A percentile compares a stretch with the other conserved stretches of the same genome.
These are phyloP conservation scores for Populus alba DNA, from an alignment of 345 rosid species.

Conservation along the genomic window DNA sequence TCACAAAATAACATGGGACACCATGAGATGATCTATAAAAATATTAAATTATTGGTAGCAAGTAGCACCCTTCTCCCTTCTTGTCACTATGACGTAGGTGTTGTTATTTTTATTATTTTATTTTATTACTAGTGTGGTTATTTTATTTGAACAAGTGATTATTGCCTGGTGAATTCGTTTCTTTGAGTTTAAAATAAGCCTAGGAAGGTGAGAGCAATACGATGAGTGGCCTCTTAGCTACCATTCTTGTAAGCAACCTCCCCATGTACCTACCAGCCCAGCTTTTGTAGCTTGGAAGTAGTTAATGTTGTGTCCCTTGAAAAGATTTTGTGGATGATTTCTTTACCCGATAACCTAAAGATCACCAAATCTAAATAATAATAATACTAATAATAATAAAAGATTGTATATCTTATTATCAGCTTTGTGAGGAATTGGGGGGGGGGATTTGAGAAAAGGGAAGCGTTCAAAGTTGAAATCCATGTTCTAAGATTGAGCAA, in stretches of 20 bases:
- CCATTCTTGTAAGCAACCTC: constrained; percentile 11
- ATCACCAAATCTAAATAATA: too few relatives aligned
- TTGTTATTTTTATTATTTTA: background rate
- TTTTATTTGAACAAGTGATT: background rate
- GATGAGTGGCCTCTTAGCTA: background rate
- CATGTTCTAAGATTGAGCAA: too few relatives aligned
- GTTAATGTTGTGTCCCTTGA: background rate
- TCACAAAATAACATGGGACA: background rate
- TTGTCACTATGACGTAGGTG: too few relatives aligned
- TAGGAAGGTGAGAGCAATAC: background rate
- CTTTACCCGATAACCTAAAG: too few relatives aligned
- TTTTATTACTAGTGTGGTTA: background rate
- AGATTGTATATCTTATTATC: too few relatives aligned
- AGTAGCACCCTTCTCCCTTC: too few relatives aligned
- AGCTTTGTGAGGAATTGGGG: too few relatives aligned
- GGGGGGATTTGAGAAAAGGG: too few relatives aligned
- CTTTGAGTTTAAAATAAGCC: background rate
- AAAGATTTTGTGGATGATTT: too few relatives aligned
- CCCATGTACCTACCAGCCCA: background rate
- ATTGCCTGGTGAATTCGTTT: background rate
- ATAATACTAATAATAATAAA: too few relatives aligned
- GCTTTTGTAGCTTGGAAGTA: background rate
- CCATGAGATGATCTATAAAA: background rate
- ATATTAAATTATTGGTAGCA: too few relatives aligned
- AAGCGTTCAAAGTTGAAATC: too few relatives aligned